Evolutionary conservation across 2,329 filamentous ascomycete genomes (phyloP), one percentile per base, ranked within the genome.

Genomic region (Sclerotinia glacialis): DNA sequence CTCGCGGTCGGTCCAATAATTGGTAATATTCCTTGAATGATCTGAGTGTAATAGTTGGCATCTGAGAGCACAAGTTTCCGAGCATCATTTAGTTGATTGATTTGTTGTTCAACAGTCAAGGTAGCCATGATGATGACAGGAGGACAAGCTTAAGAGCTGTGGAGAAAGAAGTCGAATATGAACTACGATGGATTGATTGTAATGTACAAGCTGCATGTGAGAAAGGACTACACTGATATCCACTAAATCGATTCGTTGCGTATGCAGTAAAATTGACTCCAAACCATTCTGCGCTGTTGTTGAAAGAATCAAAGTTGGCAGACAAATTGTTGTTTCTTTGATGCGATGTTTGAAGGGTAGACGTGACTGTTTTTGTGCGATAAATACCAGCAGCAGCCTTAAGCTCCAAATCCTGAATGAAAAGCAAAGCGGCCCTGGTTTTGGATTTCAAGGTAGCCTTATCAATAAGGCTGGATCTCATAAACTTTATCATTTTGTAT

Each of bases 1-100:
- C 86, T 85, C 70, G 91, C 85, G 71, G 84, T 83, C 62, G 90
- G 86, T 68, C 89, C 88, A 78, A 97, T 91, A 74, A 98, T 93
- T 66, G 93, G 93, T n/a, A 98, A 82, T 70, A 98, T 92, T 58
- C 92, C 93, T 75, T 92, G 91, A 70, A 99, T 89, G 76, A 99
- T 94, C 78, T 91, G 92, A 61, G 90, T 88, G 78, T 98, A 99
- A 80, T 96, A 92, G 76, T 87, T 88, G 70, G 93, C 85, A 79
- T 98, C 93, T 72, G 86, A 87, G 68, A 98, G 85, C 64, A 96
- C 93, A 69, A 98, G 89, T 77, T 91, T 91, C 76, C 95, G 92
- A 70, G 95, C 95, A 74, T 91, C 89, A 77, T 96, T 89, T 73
- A 99, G 89, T 82, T 97, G 93, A 73, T 87, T 86, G 74, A 98